Conservation (phyloP, 768 basidiomycete genomes). For the Mycena amicta region DNA sequence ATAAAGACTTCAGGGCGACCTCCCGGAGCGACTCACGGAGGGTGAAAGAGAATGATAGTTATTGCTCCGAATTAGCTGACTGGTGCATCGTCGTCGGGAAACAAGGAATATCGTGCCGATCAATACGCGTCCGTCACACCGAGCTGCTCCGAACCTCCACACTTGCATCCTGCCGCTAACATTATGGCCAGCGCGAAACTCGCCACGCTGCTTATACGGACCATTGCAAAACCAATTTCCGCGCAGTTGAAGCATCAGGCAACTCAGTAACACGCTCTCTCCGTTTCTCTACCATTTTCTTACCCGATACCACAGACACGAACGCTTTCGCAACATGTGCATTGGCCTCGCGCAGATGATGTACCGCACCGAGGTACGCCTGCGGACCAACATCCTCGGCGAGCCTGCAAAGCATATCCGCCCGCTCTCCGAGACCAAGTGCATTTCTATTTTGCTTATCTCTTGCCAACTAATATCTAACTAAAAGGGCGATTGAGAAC, state of each 20-base stretch:
- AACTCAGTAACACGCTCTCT: slow-evolving; percentile 53
- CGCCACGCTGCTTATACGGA: slow-evolving; percentile 77
- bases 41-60: background rate
- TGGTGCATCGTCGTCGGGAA: too few relatives aligned
- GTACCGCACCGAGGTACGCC: slow-evolving; percentile 71
- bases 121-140: background rate
- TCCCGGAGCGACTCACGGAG: background rate
- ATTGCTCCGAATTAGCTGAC: too few relatives aligned
- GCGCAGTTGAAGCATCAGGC: slow-evolving; percentile 69
- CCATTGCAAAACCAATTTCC: slow-evolving; percentile 84
- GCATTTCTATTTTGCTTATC: slow-evolving; percentile 26
- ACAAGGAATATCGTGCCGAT: too few relatives aligned
- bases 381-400: slow-evolving; percentile 77
- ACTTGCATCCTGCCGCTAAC: background rate
- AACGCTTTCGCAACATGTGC: slow-evolving; percentile 69
- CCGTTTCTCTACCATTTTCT: slow-evolving; percentile 1
- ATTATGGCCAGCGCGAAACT: slow-evolving; percentile 82
- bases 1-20: background rate
- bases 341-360: slow-evolving; percentile 75
- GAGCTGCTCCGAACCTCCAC: background rate
- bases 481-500: slow-evolving; percentile 75
- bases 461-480: too few relatives aligned
- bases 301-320: slow-evolving; percentile 50
- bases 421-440: slow-evolving; percentile 79
- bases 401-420: slow-evolving; percentile 73